Evolutionary conservation across 352 stramenopile genomes (phyloP), one percentile per base, ranked within the genome.

Genomic region (Elongisporangium prolatum): DNA sequence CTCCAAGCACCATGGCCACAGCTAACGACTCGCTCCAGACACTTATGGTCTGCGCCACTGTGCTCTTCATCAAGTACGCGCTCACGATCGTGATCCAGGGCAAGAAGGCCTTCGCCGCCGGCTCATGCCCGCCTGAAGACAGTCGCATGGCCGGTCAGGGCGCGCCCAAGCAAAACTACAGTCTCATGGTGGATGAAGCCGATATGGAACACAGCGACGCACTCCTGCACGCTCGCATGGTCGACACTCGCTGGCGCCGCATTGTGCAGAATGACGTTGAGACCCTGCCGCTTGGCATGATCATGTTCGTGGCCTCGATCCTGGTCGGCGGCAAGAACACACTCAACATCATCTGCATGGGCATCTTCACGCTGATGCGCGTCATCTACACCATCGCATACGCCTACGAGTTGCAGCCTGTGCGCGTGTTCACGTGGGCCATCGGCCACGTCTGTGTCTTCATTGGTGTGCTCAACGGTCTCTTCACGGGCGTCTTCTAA

Each of bases 241-340:
- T 24, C 4, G 57, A 63, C 21, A 50, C 56, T 50, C 61, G 61
- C 47, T 67, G 61, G 61, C 48, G 55, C 20, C 56, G 61, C 50
- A 59, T 67, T 34, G 56, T 63, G 8, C 61, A 50, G 21, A 67
- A 67, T 44, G 56, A 67, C 47, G 20, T 67, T 6, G 61, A 67
- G 50, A 59, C 53, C 55, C 63, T 67, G 18, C 61, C 61, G 14
- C 50, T 67, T 2, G 55, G 50, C 5, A 18, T 67, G 11, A 17
- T 63, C 18, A 48, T 57, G 18, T 55, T 61, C 17, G 52, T 28
- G 38, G 56, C 14, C n/a, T 25, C 40, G 4, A 52, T 63, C 6
- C 58, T 63, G 20, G 52, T 52, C 34, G 61, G 49, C 22, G 52
- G 55, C n/a, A 54, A 55, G 28, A 24, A 34, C 8, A 47, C 17